A percentile compares a stretch with the other conserved stretches of the same genome.
Evolutionary conservation across 352 stramenopile genomes (phyloP).

Genomic region (Phytophthora pisi): DNA sequence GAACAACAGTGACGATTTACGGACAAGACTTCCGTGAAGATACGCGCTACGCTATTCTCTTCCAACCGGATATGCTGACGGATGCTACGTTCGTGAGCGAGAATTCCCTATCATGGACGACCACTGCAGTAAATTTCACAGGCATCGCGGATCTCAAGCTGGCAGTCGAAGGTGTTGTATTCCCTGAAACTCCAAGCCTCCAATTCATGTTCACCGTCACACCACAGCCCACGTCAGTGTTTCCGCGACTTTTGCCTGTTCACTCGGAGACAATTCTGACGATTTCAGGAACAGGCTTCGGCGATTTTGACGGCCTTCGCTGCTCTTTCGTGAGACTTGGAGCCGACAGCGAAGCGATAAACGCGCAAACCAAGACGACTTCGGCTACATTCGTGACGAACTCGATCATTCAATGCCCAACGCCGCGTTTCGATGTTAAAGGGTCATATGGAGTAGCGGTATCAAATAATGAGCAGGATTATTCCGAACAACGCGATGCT

Average conservation of each 20-base stretch:
- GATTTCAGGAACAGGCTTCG: conserved; percentile 32
- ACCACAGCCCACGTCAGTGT: conserved; percentile 1
- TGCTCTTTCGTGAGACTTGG: conserved; percentile 22
- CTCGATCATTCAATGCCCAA: conserved; percentile 41
- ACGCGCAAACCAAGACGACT: background rate
- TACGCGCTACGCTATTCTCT: conserved; percentile 23
- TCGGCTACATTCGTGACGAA: conserved; percentile 26
- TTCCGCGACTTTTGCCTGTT: conserved; percentile 28
- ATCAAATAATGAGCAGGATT: conserved; percentile 45
- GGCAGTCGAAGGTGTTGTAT: conserved; percentile 9
- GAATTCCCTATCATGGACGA: conserved; percentile 33
- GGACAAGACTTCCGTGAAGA: conserved; percentile 32
- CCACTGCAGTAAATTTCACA: conserved; percentile 1
- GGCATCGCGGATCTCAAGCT: conserved; percentile 6
- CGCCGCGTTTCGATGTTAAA: conserved; percentile 10
- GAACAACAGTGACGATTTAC: conserved; percentile 28
- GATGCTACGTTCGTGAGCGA: conserved; percentile 23
- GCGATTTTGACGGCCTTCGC: conserved; percentile 20
- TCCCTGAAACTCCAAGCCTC: conserved; percentile 16
- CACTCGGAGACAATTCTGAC: conserved; percentile 22
- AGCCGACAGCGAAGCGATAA: background rate
- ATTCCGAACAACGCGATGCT: conserved; percentile 5
- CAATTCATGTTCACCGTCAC: conserved; percentile 30
- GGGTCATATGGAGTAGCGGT: conserved; percentile 29
- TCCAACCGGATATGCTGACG: conserved; percentile 3